These are phyloP conservation scores for Nitzschia palea DNA, from an alignment of 108 stramenopile genomes.

Conservation along the genomic window DNA sequence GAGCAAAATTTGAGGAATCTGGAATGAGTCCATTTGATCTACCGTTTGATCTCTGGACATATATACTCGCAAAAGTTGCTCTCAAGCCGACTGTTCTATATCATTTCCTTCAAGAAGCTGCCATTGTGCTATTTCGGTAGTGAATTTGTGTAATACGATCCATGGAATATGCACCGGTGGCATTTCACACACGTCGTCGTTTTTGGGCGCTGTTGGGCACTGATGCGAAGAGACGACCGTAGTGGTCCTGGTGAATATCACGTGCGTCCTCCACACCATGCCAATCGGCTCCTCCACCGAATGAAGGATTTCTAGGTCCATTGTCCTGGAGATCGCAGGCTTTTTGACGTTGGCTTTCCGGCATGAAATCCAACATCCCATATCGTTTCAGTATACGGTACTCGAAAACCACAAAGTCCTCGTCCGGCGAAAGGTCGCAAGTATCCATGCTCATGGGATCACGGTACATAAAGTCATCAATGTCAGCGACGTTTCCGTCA, in stretches of 20 bases:
- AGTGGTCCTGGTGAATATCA: slow-evolving; percentile 35
- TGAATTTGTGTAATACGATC: no score
- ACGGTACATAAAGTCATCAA: slow-evolving; percentile 42
- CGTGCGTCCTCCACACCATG: slow-evolving; percentile 18
- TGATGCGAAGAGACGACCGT: slow-evolving; percentile 34
- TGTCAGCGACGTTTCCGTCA: slow-evolving; percentile 34
- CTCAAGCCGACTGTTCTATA: slow-evolving; percentile 14
- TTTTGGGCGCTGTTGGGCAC: background rate
- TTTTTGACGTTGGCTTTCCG: slow-evolving; percentile 14
- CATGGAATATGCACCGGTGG: background rate
- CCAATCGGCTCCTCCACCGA: slow-evolving; percentile 9
- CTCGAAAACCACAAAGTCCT: slow-evolving; percentile 46
- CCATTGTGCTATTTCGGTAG: background rate
- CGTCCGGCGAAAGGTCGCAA: slow-evolving; percentile 30
- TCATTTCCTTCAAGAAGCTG: slow-evolving; percentile 9
- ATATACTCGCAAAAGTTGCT: slow-evolving; percentile 4
- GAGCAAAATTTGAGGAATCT: background rate
- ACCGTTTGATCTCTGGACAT: background rate
- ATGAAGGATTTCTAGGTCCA: background rate
- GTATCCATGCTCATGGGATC: slow-evolving; percentile 57
- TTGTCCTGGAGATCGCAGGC: slow-evolving; percentile 9
- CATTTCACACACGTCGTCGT: background rate
- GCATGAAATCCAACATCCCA: slow-evolving; percentile 45
- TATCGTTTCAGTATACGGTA: slow-evolving; percentile 45
- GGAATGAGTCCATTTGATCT: background rate